Evolutionary conservation across 768 basidiomycete genomes (phyloP).

Genomic region (Scleroderma citrinum): DNA sequence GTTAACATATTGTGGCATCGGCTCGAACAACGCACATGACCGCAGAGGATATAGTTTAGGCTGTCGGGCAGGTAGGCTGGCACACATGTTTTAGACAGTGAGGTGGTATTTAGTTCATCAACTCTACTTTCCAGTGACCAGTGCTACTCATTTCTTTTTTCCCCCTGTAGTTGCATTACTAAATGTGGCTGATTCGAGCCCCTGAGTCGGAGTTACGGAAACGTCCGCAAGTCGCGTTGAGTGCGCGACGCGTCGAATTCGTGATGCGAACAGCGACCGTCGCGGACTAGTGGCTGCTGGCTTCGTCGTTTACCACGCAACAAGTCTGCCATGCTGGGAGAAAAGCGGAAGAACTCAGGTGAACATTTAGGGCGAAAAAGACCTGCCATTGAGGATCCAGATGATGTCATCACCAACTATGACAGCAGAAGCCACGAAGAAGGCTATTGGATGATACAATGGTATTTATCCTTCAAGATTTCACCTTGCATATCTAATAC

Average conservation of each 20-base stretch:
- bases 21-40: too few relatives aligned
- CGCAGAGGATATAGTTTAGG: too few relatives aligned
- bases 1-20: too few relatives aligned
- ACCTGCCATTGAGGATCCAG: slow-evolving; percentile 19
- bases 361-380: slow-evolving; percentile 25
- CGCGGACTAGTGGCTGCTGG: background rate
- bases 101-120: too few relatives aligned
- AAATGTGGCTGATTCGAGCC: background rate
- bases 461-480: slow-evolving; percentile 34
- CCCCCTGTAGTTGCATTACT: background rate
- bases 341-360: slow-evolving; percentile 25
- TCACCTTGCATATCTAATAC: background rate
- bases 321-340: slow-evolving; percentile 15
- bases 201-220: background rate
- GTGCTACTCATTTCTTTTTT: too few relatives aligned
- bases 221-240: background rate
- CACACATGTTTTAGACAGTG: too few relatives aligned
- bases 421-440: slow-evolving; percentile 20
- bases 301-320: slow-evolving; percentile 14
- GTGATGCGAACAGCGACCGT: too few relatives aligned
- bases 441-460: slow-evolving; percentile 74
- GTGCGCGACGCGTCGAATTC: background rate
- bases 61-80: too few relatives aligned
- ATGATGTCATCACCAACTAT: slow-evolving; percentile 4
- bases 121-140: too few relatives aligned